These are phyloP conservation scores for Colletotrichum nymphaeae DNA, from an alignment of 2,329 filamentous ascomycete genomes.

Conservation along the genomic window DNA sequence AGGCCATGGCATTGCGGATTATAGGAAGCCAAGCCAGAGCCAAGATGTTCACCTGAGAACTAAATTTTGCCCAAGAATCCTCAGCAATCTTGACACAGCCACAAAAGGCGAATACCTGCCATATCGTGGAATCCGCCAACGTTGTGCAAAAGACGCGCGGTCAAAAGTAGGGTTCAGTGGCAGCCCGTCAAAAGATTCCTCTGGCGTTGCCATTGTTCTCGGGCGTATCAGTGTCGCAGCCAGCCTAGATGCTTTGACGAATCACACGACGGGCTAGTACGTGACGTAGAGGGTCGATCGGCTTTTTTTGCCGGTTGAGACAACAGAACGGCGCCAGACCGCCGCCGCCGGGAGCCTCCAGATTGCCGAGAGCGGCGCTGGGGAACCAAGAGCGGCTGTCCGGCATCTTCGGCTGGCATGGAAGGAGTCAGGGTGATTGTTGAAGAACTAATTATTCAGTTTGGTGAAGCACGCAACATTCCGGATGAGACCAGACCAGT, in stretches of 20 bases:
- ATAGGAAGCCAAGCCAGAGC: constrained; percentile 19
- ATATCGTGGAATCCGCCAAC: not conserved
- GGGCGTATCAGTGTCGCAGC: constrained; percentile 24
- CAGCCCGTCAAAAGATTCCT: not conserved
- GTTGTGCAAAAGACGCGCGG: constrained; percentile 4
- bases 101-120: not conserved
- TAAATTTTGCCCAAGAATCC: not conserved
- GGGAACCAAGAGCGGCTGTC: constrained; percentile 4
- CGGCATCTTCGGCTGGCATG: constrained; percentile 23
- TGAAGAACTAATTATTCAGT: not conserved
- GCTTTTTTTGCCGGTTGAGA: constrained; percentile 27
- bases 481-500: constrained; percentile 1
- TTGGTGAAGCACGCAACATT: not conserved
- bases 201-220: not conserved
- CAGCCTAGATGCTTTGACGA: constrained; percentile 4
- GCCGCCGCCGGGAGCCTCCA: constrained; percentile 4
- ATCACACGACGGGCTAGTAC: not conserved
- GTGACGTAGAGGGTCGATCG: constrained; percentile 31
- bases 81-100: constrained; percentile 6
- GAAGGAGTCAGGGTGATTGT: constrained; percentile 1
- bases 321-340: constrained; percentile 17
- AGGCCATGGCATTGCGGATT: not conserved
- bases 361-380: constrained; percentile 11
- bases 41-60: constrained; percentile 14
- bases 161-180: not conserved